phyloP scores from a whole-genome alignment of 2,329 filamentous ascomycete genomes.

The Aspergillus quadricinctus region DNA sequence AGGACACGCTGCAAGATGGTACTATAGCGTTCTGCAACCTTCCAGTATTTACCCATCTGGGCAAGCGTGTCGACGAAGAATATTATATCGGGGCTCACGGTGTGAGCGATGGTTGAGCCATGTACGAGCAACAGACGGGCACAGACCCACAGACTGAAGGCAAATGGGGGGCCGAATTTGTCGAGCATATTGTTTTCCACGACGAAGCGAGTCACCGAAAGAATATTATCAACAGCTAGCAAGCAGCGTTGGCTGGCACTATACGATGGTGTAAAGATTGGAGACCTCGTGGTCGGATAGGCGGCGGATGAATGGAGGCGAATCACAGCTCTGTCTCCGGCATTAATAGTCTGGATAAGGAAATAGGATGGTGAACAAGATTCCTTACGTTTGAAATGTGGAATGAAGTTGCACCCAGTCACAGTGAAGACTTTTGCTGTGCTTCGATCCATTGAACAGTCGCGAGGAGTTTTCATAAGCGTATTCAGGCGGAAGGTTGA shows the following conservation, averaged over 20 bases:
- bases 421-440: constrained; percentile 67
- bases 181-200: constrained; percentile 68
- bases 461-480: constrained; percentile 68
- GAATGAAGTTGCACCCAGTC: constrained; percentile 89
- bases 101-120: constrained; percentile 82
- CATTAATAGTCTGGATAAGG: constrained; percentile 16
- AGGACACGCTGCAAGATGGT: constrained; percentile 75
- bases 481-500: constrained; percentile 75
- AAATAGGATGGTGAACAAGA: not conserved
- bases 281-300: constrained; percentile 82
- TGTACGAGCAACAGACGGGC: constrained; percentile 83
- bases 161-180: constrained; percentile 83
- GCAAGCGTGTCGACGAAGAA: constrained; percentile 78
- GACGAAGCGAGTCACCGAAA: constrained; percentile 73
- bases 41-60: constrained; percentile 79
- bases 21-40: constrained; percentile 78
- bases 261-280: constrained; percentile 85
- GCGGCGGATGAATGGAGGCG: constrained; percentile 87
- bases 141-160: constrained; percentile 88
- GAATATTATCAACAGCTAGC: constrained; percentile 76
- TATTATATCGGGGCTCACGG: constrained; percentile 71
- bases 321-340: constrained; percentile 62
- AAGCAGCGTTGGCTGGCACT: constrained; percentile 80
- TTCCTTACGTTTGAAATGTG: constrained; percentile 72
- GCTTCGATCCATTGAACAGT: constrained; percentile 62